Conservation (phyloP, 2,329 filamentous ascomycete species). For the Conoideocrella luteorostrata region DNA sequence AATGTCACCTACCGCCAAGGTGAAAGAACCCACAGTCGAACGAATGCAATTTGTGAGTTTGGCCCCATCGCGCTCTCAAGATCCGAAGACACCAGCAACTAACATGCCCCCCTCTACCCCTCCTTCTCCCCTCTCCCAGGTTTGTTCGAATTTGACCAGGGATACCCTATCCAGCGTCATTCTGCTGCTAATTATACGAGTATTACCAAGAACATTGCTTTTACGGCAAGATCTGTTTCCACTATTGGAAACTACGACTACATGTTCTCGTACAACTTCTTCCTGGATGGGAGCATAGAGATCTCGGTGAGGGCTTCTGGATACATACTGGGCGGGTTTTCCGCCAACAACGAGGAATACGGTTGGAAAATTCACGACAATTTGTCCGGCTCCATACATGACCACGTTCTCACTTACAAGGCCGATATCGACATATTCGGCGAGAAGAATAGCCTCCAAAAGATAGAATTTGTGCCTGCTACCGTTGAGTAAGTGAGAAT, state of each 20-base stretch:
- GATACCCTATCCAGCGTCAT: slow-evolving; percentile 45
- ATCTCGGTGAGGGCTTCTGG: slow-evolving; percentile 47
- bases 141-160: slow-evolving; percentile 45
- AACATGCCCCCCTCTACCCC: too few relatives aligned
- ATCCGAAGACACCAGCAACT: neutral
- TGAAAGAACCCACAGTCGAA: slow-evolving; percentile 37
- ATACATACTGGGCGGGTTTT: slow-evolving; percentile 46
- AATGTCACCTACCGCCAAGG: slow-evolving; percentile 38
- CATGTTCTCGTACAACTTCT: slow-evolving; percentile 44
- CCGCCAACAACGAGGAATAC: slow-evolving; percentile 39
- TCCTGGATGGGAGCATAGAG: slow-evolving; percentile 43
- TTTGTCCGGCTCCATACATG: slow-evolving; percentile 44
- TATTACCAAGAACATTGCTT: slow-evolving; percentile 40
- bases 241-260: slow-evolving; percentile 52
- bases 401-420: slow-evolving; percentile 51
- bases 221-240: slow-evolving; percentile 39
- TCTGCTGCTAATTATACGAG: slow-evolving; percentile 32
- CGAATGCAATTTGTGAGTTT: slow-evolving; percentile 40
- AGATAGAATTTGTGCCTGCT: slow-evolving; percentile 26
- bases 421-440: slow-evolving; percentile 46
- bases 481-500: slow-evolving; percentile 32
- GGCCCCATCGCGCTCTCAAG: neutral
- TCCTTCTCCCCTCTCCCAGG: too few relatives aligned
- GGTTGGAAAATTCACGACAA: slow-evolving; percentile 43
- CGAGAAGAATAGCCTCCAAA: slow-evolving; percentile 36